Base-by-base conservation (phyloP, 768 basidiomycete species). In the Glaciozyma martinii region DNA sequence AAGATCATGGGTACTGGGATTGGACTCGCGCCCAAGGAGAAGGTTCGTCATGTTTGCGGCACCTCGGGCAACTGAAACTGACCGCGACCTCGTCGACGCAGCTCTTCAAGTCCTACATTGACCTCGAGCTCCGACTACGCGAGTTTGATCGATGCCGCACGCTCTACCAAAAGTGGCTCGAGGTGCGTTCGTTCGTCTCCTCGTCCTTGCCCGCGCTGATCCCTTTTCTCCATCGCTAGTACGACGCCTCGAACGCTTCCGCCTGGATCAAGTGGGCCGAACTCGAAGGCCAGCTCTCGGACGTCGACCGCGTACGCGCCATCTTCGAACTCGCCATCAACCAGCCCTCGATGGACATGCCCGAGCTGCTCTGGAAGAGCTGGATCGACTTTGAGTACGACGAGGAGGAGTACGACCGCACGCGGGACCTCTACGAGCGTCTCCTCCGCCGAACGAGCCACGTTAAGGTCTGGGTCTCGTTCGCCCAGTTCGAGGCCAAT, bases 261-360 rank as follows among this genome's bases (percentile, higher is more conserved):
- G 89, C 92, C 0, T 98, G 94, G 94, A 94, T 98, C 78, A 88
- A 89, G 76, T 98, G 85, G 76, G 89, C 94, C 30, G 89, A 94
- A 73, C 83, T 95, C 42, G 93, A 98, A 76, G 82, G 84, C 0
- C 86, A 86, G 57, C 81, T 95, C 1, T 87, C 88, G 75, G 93
- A 97, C 76, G 85, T 87, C 75, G 80, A 84, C 29, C 90, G 93
- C 44, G 88, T 90, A 3, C 87, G 94, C 19, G 92, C 87, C 7
- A 91, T 98, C 73, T 97, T 90, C 78, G 92, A 95, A 76, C 85
- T 97, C 27, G 93, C 88, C 9, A 82, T 90, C 29, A 81, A 85
- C 10, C 93, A 95, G 74, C 78, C 83, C 0, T 83, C 87, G 21
- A 80, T 97, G 43, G 90, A 92, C 56, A 94, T 94, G 91, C 94